Percentiles rank a stretch among this genome's conserved stretches.
phyloP scores from a whole-genome alignment of 139 green algal genomes.

The Chlorella sorokiniana region DNA sequence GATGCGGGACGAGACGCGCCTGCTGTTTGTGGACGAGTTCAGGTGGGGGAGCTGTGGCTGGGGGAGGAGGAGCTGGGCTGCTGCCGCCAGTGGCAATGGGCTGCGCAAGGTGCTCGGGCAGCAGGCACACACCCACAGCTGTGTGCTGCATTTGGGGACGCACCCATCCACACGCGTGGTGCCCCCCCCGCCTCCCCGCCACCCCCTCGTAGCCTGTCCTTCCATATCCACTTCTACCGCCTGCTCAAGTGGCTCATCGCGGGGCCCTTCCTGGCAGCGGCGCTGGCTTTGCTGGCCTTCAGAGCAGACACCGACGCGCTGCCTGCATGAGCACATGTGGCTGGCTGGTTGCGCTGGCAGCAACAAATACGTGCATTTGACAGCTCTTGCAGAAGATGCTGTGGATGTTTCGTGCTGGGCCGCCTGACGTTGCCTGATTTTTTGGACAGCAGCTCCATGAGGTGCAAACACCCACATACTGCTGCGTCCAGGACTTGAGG shows the following conservation, averaged over 20 bases:
- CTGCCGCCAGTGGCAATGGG: background rate
- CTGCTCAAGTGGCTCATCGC: constrained; percentile 78
- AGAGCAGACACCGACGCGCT: background rate
- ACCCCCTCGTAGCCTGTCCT: constrained; percentile 65
- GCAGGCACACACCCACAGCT: background rate
- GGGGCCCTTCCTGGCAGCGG: constrained; percentile 55
- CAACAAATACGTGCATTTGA: too few species aligned
- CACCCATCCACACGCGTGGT: too few species aligned
- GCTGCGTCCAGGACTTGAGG: constrained; percentile 71
- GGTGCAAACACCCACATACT: constrained; percentile 64
- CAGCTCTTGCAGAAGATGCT: too few species aligned
- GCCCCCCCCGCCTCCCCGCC: background rate
- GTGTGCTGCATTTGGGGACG: too few species aligned
- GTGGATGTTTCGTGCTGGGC: too few species aligned
- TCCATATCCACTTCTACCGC: constrained; percentile 95
- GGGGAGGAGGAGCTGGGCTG: background rate
- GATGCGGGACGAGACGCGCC: constrained; percentile 64
- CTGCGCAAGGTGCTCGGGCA: background rate
- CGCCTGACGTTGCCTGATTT: too few species aligned
- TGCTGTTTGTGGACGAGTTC: constrained; percentile 85
- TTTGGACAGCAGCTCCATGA: too few species aligned
- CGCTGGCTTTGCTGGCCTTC: constrained; percentile 36
- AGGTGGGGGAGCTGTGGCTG: background rate
- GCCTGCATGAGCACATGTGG: constrained; percentile 7
- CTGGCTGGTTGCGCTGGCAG: background rate